phyloP scores from a whole-genome alignment of 2,329 filamentous ascomycete species.

The Penicillium polonicum region DNA sequence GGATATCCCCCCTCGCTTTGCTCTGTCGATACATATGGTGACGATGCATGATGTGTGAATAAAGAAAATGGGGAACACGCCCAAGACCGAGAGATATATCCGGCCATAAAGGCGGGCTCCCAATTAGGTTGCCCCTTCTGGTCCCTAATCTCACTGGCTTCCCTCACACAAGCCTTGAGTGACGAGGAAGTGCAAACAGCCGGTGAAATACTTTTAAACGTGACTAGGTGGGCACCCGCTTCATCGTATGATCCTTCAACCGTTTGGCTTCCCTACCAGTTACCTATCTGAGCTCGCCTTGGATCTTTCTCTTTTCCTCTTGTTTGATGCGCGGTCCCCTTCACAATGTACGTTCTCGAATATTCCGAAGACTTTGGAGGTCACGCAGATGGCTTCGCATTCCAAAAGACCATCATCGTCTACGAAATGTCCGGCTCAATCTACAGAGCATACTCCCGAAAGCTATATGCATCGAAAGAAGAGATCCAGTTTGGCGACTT shows the following conservation, averaged over 20 bases:
- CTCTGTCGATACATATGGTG: neutral
- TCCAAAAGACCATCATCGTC: slow-evolving; percentile 2
- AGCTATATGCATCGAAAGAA: neutral
- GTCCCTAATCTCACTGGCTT: neutral
- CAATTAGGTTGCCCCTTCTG: neutral
- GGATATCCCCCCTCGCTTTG: neutral
- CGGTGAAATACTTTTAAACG: neutral
- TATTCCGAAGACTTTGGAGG: slow-evolving; percentile 6
- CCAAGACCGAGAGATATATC: neutral
- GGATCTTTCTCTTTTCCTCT: too few relatives aligned
- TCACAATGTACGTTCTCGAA: slow-evolving; percentile 6
- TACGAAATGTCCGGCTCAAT: slow-evolving; percentile 1
- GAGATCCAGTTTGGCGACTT: neutral
- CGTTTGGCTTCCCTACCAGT: neutral
- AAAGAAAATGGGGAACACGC: neutral
- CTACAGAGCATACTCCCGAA: slow-evolving; percentile 5
- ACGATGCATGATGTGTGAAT: neutral
- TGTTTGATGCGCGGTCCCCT: neutral
- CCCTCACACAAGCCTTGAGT: neutral
- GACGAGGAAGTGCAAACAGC: slow-evolving; percentile 1
- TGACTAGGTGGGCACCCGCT: slow-evolving; percentile 1
- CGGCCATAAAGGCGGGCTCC: neutral
- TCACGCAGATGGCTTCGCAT: neutral
- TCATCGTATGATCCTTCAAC: neutral
- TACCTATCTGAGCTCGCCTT: neutral